Conservation (phyloP, 345 rosid species). For the Carallia pectinifolia region DNA sequence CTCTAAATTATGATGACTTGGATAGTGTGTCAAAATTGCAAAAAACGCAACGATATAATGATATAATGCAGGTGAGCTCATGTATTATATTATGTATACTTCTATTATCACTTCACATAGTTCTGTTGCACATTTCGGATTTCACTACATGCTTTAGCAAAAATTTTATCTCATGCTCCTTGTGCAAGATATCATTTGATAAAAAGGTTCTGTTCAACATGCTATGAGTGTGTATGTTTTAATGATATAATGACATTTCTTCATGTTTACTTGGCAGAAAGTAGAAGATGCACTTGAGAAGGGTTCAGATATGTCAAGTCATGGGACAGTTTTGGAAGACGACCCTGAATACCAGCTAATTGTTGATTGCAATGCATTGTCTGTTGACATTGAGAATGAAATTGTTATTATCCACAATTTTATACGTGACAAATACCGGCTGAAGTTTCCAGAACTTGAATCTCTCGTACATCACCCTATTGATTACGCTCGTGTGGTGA, state of each 20-base stretch:
- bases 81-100: background rate
- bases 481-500: constrained; percentile 91
- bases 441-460: constrained; percentile 93
- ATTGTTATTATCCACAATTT: constrained; percentile 82
- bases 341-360: constrained; percentile 94
- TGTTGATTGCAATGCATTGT: constrained; percentile 81
- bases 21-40: constrained; percentile 80
- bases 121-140: too few species aligned
- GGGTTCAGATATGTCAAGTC: constrained; percentile 53
- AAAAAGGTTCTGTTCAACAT: too few species aligned
- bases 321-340: constrained; percentile 77
- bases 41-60: constrained; percentile 72
- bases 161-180: too few species aligned
- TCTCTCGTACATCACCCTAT: constrained; percentile 88
- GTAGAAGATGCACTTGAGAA: constrained; percentile 75
- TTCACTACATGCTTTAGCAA: too few species aligned
- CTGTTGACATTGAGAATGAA: constrained; percentile 91
- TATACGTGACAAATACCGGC: constrained; percentile 78
- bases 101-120: too few species aligned
- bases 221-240: background rate
- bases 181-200: too few species aligned
- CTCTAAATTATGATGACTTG: constrained; percentile 80
- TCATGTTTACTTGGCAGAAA: constrained; percentile 48
- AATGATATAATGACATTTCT: constrained; percentile 2
- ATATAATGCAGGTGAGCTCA: constrained; percentile 67